Base-by-base conservation (phyloP, 2,329 filamentous ascomycete genomes). In the Fusarium humuli region DNA sequence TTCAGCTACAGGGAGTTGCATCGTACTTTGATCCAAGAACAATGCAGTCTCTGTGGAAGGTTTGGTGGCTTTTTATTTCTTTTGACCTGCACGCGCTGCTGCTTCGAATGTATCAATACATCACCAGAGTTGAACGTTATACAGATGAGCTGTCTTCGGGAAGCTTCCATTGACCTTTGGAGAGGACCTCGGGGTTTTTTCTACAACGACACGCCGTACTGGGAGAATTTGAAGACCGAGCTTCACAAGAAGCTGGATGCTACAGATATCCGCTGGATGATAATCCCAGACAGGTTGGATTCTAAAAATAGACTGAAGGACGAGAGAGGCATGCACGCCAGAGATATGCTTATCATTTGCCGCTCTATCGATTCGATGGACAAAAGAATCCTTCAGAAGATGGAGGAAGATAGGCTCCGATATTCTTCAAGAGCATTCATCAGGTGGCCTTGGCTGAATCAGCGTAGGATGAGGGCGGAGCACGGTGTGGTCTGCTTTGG, bases 21-120 rank as follows among this genome's bases (percentile, higher is more conserved):
- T 10, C 3, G 0, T 0, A 12, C 50, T 5, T n/a, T 69, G 0
- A 27, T 47, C 3, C 46, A 14, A 1, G 13, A 25, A 0, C 25
- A 29, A 0, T 71, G 69, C 12, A 13, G 13, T 0, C 3, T 62
- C 6, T 71, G 69, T 8, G 57, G 40, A 5, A 29, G 5, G 2
- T 71, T 66, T 4, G 69, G 68, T 0, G 44, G 50, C 0, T 48
- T 69, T 3, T 1, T 71, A 0, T 71, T 63, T 14, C 65, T 71
- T 2, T 23, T 37, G 0, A 66, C 50, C 0, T 47, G 20, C 2
- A 58, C 55, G 0, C 64, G 69, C 5, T 71, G 69, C 27, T 72
- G 69, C 9, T 66, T 53, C 27, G 3, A 25, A 1, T 71, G 68
- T 22, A 47, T 71, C 3, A 7, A 7, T 1, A 25, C 2, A 0